Conservation (phyloP, 2,329 filamentous ascomycete genomes). For the Dactylellina haptotyla region DNA sequence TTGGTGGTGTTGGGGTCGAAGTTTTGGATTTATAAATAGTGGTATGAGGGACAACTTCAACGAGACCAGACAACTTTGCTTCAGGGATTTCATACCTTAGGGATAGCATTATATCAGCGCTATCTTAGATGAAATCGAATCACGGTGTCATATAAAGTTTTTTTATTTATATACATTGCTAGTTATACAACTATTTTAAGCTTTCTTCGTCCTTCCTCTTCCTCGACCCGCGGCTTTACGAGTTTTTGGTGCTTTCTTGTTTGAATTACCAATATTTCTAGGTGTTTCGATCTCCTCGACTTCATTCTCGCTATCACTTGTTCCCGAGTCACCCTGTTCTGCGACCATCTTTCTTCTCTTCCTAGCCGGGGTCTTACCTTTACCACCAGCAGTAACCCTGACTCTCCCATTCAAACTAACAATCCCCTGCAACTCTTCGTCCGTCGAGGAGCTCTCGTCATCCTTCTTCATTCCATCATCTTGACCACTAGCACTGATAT, state of each 20-base stretch:
- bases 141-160: not conserved
- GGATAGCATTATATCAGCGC: too few species aligned
- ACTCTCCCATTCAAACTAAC: conserved; percentile 49
- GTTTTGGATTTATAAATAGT: conserved; percentile 30
- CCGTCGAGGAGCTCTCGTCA: conserved; percentile 48
- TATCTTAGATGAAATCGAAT: not conserved
- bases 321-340: conserved; percentile 3
- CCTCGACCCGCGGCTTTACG: conserved; percentile 31
- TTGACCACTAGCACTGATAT: conserved; percentile 55
- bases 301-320: conserved; percentile 54
- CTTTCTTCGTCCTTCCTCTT: conserved; percentile 30
- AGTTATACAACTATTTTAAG: not conserved
- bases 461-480: conserved; percentile 51
- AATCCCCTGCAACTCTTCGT: conserved; percentile 41
- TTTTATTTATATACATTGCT: not conserved
- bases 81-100: too few species aligned
- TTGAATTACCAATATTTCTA: conserved; percentile 14
- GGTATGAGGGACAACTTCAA: too few species aligned
- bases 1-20: conserved; percentile 44
- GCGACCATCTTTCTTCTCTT: conserved; percentile 34
- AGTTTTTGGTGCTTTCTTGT: conserved; percentile 11
- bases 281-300: conserved; percentile 38
- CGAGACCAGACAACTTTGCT: too few species aligned
- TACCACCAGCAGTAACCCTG: conserved; percentile 7
- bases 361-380: conserved; percentile 25